Evolutionary conservation across 768 basidiomycete species (phyloP), one percentile per base, ranked within the genome.

Genomic region (Sutorius australiensis): DNA sequence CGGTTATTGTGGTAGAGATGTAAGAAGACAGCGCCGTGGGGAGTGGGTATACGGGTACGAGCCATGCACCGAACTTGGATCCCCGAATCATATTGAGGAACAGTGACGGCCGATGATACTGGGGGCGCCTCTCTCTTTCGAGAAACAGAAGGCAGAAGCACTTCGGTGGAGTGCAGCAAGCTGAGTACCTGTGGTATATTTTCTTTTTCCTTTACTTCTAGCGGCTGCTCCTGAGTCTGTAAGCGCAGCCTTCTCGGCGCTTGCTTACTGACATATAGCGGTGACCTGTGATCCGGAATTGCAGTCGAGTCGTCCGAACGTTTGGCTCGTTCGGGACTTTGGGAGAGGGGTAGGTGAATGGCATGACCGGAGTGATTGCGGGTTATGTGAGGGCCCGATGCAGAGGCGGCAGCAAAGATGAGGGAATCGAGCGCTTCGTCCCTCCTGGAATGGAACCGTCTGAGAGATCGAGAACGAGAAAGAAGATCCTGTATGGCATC

Each of bases 11-110:
- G 92, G 73, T 98, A 98, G 49, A 98, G 74, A 63, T 98, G 93
- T 10, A 98, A 78, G 73, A 98, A 98, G 16, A 87, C 83, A 12
- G 90, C 85, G 6, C 95, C 95, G 61, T 98, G 92, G 0, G 92
- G 91, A 0, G 97, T 99, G 38, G 97, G 97, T 67, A 98, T 91
- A 51, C 97, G 88, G 4, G 97, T 98, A 51, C 97, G 89, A 12
- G 93, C 97, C 84, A 95, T 92, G 70, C 97, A 99, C 68, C 83
- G 86, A 28, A 98, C 89, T 51, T 83, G 75, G n/a, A 90, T 50
- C 4, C 42, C 36, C 0, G 64, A 48, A 21, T 49, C 50, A 24
- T 24, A 24, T 24, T 24, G 24, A 24, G 24, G 24, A 24, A 24
- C 24, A 4, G 24, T 50, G 31, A 64, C 46, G 64, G 53, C 53